Conservation (phyloP, 305 asterid species). For the Fraxinus dipetala region DNA sequence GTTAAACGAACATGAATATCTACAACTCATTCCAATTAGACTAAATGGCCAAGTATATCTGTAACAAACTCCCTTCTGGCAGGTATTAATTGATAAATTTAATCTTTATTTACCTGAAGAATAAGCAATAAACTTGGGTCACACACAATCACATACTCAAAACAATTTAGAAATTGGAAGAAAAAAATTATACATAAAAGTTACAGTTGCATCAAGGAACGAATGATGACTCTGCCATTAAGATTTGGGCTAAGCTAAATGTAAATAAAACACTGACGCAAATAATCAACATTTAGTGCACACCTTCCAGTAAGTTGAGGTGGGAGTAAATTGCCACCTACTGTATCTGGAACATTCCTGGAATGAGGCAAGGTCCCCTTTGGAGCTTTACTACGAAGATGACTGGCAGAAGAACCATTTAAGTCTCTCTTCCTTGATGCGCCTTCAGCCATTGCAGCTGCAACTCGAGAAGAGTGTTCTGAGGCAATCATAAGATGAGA, state of each 20-base stretch:
- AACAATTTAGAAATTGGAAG: background rate
- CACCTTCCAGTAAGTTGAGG: conserved; percentile 92
- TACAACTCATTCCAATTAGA: background rate
- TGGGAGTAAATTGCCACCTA: conserved; percentile 61
- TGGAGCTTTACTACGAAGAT: conserved; percentile 66
- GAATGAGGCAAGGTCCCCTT: conserved; percentile 61
- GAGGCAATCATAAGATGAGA: conserved; percentile 34
- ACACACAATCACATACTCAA: background rate
- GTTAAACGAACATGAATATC: background rate
- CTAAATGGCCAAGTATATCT: background rate
- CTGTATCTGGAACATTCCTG: conserved; percentile 66
- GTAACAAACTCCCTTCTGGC: background rate
- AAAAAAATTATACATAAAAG: background rate
- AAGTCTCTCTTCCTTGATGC: conserved; percentile 69
- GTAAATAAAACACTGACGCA: background rate
- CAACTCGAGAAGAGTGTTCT: conserved; percentile 77
- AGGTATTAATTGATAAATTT: background rate
- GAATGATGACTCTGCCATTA: background rate
- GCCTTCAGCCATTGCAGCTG: conserved; percentile 80
- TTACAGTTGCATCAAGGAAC: background rate
- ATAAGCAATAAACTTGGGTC: background rate
- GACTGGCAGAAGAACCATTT: conserved; percentile 38
- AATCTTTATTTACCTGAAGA: background rate
- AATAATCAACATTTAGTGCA: conserved; percentile 5
- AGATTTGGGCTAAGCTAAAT: background rate